A percentile compares a stretch with the other conserved stretches of the same genome.
Evolutionary conservation across 768 basidiomycete genomes (phyloP).

Genomic region (Serendipita vermifera): DNA sequence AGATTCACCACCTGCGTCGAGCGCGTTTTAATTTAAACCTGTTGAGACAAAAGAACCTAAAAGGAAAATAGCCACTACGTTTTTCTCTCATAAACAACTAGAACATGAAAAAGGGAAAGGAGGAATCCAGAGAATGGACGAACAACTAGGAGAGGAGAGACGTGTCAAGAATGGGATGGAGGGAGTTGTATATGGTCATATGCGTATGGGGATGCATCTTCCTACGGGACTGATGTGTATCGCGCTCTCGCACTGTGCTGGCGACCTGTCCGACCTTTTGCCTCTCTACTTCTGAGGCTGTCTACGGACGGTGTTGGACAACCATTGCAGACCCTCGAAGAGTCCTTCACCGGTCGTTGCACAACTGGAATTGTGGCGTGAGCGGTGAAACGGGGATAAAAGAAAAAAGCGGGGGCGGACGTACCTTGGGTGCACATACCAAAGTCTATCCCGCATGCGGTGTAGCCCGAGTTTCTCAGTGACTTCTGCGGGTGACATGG

Average conservation of each 20-base stretch:
- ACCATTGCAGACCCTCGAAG: constrained; percentile 94
- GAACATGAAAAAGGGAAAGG: constrained; percentile 3
- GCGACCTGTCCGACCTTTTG: not conserved
- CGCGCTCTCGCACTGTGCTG: no score
- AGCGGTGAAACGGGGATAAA: not conserved
- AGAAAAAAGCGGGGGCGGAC: constrained; percentile 17
- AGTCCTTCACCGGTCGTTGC: constrained; percentile 94
- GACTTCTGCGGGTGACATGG: constrained; percentile 98
- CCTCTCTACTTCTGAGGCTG: constrained; percentile 30
- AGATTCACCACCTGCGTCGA: no score
- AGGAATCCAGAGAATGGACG: constrained; percentile 1
- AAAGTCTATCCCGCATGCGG: constrained; percentile 91
- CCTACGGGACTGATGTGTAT: no score
- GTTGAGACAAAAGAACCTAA: no score
- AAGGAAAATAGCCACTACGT: no score
- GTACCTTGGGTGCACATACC: constrained; percentile 99
- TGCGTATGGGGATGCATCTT: no score
- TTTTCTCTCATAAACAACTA: not conserved
- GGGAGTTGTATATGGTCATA: no score
- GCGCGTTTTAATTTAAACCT: no score
- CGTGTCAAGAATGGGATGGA: not conserved
- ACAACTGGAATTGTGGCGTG: constrained; percentile 40
- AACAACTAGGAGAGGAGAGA: no score
- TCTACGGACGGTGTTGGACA: constrained; percentile 92
- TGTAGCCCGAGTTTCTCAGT: constrained; percentile 94